Evolutionary conservation across 345 rosid genomes (phyloP).

Genomic region (Reutealis trisperma): DNA sequence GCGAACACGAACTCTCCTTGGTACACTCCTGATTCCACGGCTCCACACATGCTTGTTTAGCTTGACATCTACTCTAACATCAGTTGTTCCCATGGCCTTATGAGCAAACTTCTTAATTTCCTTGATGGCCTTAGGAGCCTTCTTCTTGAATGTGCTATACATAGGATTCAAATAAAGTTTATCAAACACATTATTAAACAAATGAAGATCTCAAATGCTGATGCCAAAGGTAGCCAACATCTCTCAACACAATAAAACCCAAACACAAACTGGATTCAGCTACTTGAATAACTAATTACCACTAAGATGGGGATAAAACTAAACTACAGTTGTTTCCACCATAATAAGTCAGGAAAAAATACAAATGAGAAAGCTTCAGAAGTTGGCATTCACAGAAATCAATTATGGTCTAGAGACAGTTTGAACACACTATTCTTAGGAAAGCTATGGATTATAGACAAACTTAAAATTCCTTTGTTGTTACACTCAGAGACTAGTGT

Average conservation of each 20-base stretch:
- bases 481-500: background rate
- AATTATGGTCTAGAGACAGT: no score
- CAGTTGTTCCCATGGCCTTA: constrained; percentile 68
- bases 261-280: background rate
- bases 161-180: background rate
- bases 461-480: no score
- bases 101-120: constrained; percentile 82
- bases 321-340: background rate
- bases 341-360: background rate
- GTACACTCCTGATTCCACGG: constrained; percentile 74
- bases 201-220: background rate
- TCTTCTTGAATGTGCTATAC: constrained; percentile 78
- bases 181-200: no score
- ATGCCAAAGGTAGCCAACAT: background rate
- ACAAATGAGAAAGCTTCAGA: background rate
- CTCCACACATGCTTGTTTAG: constrained; percentile 86
- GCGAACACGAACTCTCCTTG: constrained; percentile 74
- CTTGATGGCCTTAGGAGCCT: constrained; percentile 86
- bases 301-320: no score
- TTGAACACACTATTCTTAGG: no score
- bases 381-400: background rate
- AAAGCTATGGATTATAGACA: background rate
- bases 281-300: background rate
- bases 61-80: constrained; percentile 79
- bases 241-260: background rate